These are phyloP conservation scores for Mucor circinelloides DNA, from an alignment of 371 early-diverging fungal genomes.

Conservation along the genomic window DNA sequence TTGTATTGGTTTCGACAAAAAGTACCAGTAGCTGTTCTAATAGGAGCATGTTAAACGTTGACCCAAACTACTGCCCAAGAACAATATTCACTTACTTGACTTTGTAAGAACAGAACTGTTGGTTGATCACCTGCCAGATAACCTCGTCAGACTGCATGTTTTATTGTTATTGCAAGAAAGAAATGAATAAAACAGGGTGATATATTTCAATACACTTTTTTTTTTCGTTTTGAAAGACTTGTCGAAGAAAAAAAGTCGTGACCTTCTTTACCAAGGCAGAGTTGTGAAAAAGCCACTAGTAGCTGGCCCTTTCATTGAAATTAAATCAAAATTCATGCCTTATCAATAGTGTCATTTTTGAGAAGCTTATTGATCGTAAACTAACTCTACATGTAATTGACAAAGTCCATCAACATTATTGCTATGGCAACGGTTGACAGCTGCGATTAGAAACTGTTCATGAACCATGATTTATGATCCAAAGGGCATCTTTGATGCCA, in stretches of 20 bases:
- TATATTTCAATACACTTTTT: background rate
- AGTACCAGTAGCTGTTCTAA: constrained; percentile 78
- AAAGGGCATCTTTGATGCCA: background rate
- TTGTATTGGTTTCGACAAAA: constrained; percentile 99
- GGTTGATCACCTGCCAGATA: constrained; percentile 89
- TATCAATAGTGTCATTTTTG: background rate
- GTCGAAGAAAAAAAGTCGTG: background rate
- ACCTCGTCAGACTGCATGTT: constrained; percentile 57
- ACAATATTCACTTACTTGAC: constrained; percentile 71
- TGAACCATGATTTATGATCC: background rate
- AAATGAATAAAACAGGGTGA: background rate
- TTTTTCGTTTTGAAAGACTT: background rate
- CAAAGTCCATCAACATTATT: background rate
- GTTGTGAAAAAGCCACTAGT: background rate
- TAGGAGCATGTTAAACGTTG: background rate
- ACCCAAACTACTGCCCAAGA: background rate
- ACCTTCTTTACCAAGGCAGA: background rate
- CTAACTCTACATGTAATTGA: too few relatives aligned
- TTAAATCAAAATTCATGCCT: background rate
- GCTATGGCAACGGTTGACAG: background rate
- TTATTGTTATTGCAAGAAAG: background rate
- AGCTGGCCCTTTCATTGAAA: background rate
- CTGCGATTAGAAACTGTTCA: background rate
- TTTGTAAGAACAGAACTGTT: constrained; percentile 93
- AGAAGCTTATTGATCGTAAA: background rate